A percentile compares a stretch with the other conserved stretches of the same genome.
Conservation (phyloP, 257 asterid species). For the Nemophila menziesii region DNA sequence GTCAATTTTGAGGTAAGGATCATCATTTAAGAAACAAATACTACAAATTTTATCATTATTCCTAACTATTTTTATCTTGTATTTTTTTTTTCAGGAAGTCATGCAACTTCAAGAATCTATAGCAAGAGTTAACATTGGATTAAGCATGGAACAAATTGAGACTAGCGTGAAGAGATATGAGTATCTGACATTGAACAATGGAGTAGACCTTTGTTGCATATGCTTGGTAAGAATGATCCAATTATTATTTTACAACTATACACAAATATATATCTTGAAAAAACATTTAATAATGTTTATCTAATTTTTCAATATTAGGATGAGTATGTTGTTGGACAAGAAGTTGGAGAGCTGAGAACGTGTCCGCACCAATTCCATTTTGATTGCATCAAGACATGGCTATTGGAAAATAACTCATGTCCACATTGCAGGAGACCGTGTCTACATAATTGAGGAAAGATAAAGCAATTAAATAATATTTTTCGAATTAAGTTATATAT, state of each 20-base stretch:
- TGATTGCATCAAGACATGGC: conserved; percentile 16
- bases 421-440: conserved; percentile 8
- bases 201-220: neutral
- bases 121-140: neutral
- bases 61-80: no score
- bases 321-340: conserved; percentile 4
- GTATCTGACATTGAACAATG: no score
- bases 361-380: conserved; percentile 6
- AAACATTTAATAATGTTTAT: no score
- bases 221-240: neutral
- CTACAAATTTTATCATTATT: no score
- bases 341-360: conserved; percentile 2
- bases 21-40: no score
- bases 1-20: conserved; percentile 15
- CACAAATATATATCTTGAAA: no score
- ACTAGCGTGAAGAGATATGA: neutral
- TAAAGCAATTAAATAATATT: no score
- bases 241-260: neutral
- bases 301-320: neutral
- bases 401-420: conserved; percentile 8
- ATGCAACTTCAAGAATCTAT: neutral
- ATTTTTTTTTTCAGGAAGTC: neutral
- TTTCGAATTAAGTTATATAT: no score
- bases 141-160: neutral
- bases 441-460: neutral